Evolutionary conservation across 1,284 basidiomycete species (phyloP).

Genomic region (Boletus albobrunnescens): DNA sequence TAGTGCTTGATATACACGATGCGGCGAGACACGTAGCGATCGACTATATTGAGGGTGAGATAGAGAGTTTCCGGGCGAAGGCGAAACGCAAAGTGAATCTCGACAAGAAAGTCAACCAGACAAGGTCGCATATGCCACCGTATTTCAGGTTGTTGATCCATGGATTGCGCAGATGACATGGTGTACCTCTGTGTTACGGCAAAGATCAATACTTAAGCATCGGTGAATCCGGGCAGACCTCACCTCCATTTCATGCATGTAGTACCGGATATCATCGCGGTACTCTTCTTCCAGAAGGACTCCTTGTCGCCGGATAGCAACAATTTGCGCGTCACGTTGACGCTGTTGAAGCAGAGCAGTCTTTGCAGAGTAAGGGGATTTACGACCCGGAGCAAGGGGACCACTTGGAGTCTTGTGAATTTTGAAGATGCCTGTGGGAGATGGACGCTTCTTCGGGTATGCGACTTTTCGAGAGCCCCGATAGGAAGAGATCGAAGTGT

Average conservation of each 20-base stretch:
- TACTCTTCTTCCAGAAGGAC: conserved; percentile 90
- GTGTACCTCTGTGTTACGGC: conserved; percentile 62
- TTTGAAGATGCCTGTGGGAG: conserved; percentile 71
- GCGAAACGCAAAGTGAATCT: conserved; percentile 95
- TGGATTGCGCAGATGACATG: conserved; percentile 85
- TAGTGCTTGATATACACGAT: conserved; percentile 99
- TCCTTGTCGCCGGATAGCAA: conserved; percentile 63
- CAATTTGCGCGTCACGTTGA: conserved; percentile 63
- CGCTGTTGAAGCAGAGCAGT: conserved; percentile 56
- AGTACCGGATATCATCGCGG: conserved; percentile 83
- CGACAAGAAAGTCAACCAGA: conserved; percentile 97
- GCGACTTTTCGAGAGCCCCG: conserved; percentile 58
- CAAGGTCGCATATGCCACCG: conserved; percentile 98
- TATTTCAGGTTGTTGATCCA: conserved; percentile 99
- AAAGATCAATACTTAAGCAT: conserved; percentile 11
- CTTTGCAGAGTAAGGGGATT: conserved; percentile 62
- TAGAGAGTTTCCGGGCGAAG: conserved; percentile 98
- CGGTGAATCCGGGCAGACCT: conserved; percentile 34
- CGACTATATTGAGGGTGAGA: conserved; percentile 97
- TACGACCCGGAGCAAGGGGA: conserved; percentile 46
- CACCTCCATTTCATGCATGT: conserved; percentile 99
- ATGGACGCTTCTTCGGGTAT: conserved; percentile 79
- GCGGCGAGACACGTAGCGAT: conserved; percentile 97
- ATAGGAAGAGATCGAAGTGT: conserved; percentile 54
- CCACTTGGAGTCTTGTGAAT: conserved; percentile 51